Base-by-base conservation (phyloP, 2,329 filamentous ascomycete species). In the Penicillium glabrum region DNA sequence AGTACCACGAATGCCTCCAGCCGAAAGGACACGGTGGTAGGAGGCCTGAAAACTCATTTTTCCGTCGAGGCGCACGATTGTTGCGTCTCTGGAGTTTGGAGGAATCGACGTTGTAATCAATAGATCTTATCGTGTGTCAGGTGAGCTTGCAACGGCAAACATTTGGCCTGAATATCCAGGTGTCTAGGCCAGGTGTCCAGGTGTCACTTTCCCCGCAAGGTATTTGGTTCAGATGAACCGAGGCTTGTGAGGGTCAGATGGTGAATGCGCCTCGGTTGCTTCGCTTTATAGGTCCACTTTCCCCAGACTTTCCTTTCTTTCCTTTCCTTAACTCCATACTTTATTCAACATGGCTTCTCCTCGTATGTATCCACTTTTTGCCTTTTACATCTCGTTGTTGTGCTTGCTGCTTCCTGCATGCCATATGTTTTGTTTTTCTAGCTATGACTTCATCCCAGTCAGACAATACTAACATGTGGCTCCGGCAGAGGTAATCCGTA, bases 401-500 rank as follows among this genome's bases (percentile, higher is more conserved):
- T 39, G 8, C 11, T 19, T 11, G 9, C n/a, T 39, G 11, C n/a
- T 19, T 11, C n/a, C n/a, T 39, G 11, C n/a, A 31, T 45, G 6
- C 11, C 19, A 11, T n/a, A 19, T 16, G 27, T 50, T n/a, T 57
- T 54, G 54, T 11, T 46, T 49, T 39, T 46, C 50, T 26, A 56
- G 43, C 52, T 21, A 53, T 39, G 47, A 53, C 50, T 48, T 27
- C 55, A 50, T 62, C 74, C 60, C 14, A 44, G n/a, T 21, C 13
- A 24, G 24, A 51, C 27, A 14, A 44, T 29, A 49, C 47, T 50
- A 16, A 50, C 51, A 53, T 53, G 41, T 24, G 14, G 23, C 16
- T 46, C 33, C 9, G 13, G 58, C 76, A 93, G 90, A 95, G 81
- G 84, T 90, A 82, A 89, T 99, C 77, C 90, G 90, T 72, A 99